Percentiles rank a stretch among this genome's conserved stretches.
These are phyloP conservation scores for Leishmania tarentolae DNA, from an alignment of 208 protist species.

Conservation along the genomic window DNA sequence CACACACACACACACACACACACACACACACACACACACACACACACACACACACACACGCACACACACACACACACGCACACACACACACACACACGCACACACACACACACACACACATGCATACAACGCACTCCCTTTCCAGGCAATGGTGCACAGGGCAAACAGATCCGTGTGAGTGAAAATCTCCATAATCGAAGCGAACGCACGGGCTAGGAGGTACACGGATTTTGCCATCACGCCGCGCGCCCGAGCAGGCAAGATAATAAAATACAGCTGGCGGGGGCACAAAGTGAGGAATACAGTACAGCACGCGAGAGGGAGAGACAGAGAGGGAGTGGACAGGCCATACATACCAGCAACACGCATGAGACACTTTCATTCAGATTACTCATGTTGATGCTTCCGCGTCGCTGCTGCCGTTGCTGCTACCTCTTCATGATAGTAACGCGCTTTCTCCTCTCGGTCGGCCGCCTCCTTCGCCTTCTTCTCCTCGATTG, in stretches of 20 bases:
- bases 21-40: background rate
- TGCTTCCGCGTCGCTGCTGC: conserved; percentile 15
- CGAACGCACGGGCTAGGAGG: background rate
- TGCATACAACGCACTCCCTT: background rate
- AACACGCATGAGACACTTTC: background rate
- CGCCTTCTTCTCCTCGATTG: conserved; percentile 32
- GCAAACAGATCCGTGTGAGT: background rate
- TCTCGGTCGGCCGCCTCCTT: conserved; percentile 32
- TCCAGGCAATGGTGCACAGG: background rate
- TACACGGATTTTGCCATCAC: background rate
- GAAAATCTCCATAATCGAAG: background rate
- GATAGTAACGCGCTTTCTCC: conserved; percentile 29
- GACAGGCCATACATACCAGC: background rate
- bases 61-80: background rate
- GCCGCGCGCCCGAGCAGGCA: no score
- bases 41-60: background rate
- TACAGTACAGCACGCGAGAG: background rate
- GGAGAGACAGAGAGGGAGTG: background rate
- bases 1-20: background rate
- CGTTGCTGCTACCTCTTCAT: conserved; percentile 12
- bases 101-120: background rate
- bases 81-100: background rate
- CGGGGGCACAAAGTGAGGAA: no score
- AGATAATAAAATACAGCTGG: no score
- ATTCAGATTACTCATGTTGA: background rate